Percentiles rank a stretch among this genome's conserved stretches.
Conservation (phyloP, 148 eudicot genomes). For the Simmondsia chinensis region DNA sequence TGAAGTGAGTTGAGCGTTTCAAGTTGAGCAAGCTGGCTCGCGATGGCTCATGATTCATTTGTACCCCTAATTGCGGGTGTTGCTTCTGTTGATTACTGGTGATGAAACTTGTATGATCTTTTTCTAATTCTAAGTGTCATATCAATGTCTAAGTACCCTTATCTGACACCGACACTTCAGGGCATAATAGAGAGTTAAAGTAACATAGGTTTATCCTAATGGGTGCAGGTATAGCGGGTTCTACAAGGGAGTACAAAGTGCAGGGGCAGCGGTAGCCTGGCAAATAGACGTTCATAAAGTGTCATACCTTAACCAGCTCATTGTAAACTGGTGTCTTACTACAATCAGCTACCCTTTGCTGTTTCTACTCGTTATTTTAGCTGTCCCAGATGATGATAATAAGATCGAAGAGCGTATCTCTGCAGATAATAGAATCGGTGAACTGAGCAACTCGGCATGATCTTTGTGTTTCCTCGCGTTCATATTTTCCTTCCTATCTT, state of each 20-base stretch:
- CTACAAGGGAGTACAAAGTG: conserved; percentile 95
- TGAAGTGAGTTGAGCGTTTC: too few species aligned
- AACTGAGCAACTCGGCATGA: conserved; percentile 16
- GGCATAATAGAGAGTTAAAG: too few species aligned
- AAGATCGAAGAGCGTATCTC: conserved; percentile 13
- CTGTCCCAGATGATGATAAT: conserved; percentile 69
- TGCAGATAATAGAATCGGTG: conserved; percentile 12
- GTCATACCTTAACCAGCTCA: conserved; percentile 48
- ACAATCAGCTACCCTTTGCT: conserved; percentile 74
- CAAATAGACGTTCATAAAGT: conserved; percentile 71
- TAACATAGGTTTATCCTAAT: conserved; percentile 1
- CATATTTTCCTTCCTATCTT: neutral
- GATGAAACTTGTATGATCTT: too few species aligned
- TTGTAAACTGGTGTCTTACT: conserved; percentile 65
- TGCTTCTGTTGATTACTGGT: too few species aligned
- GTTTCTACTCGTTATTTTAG: conserved; percentile 45
- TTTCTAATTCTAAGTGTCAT: too few species aligned
- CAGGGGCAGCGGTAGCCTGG: conserved; percentile 95
- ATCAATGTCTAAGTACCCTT: too few species aligned
- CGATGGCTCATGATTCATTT: too few species aligned
- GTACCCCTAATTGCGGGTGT: too few species aligned
- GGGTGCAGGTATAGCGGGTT: conserved; percentile 77
- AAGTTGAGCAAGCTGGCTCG: too few species aligned
- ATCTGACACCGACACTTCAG: too few species aligned
- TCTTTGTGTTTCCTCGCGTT: neutral